A percentile compares a stretch with the other conserved stretches of the same genome.
These are phyloP conservation scores for Metarhizium rileyi DNA, from an alignment of 2,329 filamentous ascomycete species.

Conservation along the genomic window DNA sequence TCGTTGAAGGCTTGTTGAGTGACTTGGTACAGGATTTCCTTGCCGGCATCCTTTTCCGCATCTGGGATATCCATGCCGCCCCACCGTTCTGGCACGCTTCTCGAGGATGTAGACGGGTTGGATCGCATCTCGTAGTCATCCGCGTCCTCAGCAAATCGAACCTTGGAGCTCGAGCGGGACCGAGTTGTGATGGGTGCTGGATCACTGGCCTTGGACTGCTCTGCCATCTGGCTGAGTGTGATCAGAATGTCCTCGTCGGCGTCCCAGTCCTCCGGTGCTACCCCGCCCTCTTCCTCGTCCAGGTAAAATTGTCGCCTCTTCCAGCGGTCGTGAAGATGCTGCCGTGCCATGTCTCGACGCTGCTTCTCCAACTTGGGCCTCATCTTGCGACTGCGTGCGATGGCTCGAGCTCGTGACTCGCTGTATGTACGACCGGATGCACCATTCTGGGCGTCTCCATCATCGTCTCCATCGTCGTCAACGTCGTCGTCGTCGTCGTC, in stretches of 20 bases:
- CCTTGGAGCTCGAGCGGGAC: slow-evolving; percentile 67
- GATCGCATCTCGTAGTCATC: slow-evolving; percentile 62
- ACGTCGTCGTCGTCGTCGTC: slow-evolving; percentile 13
- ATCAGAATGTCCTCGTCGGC: slow-evolving; percentile 47
- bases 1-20: slow-evolving; percentile 90
- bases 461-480: slow-evolving; percentile 15
- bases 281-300: slow-evolving; percentile 71
- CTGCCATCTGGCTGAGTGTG: slow-evolving; percentile 18
- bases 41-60: slow-evolving; percentile 72
- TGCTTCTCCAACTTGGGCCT: slow-evolving; percentile 29
- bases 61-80: slow-evolving; percentile 70
- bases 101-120: slow-evolving; percentile 63
- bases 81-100: slow-evolving; percentile 64
- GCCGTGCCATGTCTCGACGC: slow-evolving; percentile 35
- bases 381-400: slow-evolving; percentile 24
- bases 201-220: slow-evolving; percentile 34
- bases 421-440: slow-evolving; percentile 23
- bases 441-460: slow-evolving; percentile 10
- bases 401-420: slow-evolving; percentile 29
- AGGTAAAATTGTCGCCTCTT: slow-evolving; percentile 69
- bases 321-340: slow-evolving; percentile 61
- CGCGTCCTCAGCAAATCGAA: slow-evolving; percentile 63
- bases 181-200: slow-evolving; percentile 18
- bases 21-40: slow-evolving; percentile 83
- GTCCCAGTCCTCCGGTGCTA: slow-evolving; percentile 54